Conservation (phyloP, 2,329 filamentous ascomycete genomes). For the Aureobasidium uvarum region DNA sequence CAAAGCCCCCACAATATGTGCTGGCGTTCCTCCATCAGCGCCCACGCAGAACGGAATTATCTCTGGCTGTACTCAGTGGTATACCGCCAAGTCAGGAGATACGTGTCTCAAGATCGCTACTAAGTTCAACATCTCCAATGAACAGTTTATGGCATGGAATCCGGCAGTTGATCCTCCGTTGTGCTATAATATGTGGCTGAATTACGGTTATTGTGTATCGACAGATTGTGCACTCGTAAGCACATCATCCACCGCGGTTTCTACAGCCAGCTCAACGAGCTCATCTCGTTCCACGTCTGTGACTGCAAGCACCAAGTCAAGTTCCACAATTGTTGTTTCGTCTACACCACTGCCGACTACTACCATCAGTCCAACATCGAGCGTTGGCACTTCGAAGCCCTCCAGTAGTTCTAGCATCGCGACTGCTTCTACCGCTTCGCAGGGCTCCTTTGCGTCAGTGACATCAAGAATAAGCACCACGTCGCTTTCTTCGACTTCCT, state of each 20-base stretch:
- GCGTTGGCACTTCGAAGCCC: neutral
- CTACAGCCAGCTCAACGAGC: slow-evolving; percentile 4
- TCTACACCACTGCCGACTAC: slow-evolving; percentile 40
- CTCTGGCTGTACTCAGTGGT: slow-evolving; percentile 33
- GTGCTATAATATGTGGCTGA: slow-evolving; percentile 31
- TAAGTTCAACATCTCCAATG: slow-evolving; percentile 29
- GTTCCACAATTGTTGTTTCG: slow-evolving; percentile 50
- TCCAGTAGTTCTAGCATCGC: neutral
- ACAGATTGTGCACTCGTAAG: slow-evolving; percentile 27
- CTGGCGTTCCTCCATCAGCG: slow-evolving; percentile 29
- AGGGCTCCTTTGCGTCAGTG: neutral
- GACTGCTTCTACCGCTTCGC: neutral
- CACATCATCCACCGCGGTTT: neutral
- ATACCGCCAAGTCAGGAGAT: slow-evolving; percentile 32
- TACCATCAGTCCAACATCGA: slow-evolving; percentile 1
- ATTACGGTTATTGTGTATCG: slow-evolving; percentile 33
- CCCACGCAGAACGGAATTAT: slow-evolving; percentile 32
- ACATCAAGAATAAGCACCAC: neutral
- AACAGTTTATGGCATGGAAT: slow-evolving; percentile 33
- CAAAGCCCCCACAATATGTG: slow-evolving; percentile 17
- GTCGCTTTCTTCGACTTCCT: neutral
- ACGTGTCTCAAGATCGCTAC: slow-evolving; percentile 31
- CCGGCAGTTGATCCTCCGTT: slow-evolving; percentile 31
- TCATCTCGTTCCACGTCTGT: slow-evolving; percentile 18
- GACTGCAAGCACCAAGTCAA: slow-evolving; percentile 38